phyloP scores from a whole-genome alignment of 768 basidiomycete genomes.

The Sporobolomyces roseus region DNA sequence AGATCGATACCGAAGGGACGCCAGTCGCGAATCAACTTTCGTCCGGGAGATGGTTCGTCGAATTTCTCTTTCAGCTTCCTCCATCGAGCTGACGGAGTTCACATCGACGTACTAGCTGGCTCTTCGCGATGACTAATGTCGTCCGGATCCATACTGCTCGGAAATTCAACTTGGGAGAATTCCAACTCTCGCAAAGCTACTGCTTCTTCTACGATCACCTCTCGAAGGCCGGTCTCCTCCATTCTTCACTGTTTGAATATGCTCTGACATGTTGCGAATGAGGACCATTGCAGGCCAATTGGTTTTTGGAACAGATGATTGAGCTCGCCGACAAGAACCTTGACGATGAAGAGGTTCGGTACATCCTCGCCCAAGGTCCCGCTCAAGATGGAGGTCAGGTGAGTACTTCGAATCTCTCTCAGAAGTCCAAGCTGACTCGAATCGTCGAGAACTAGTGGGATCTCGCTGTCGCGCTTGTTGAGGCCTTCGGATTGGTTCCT shows the following conservation, averaged over 20 bases:
- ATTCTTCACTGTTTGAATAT: background rate
- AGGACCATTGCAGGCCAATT: slow-evolving; percentile 82
- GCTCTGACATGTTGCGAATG: slow-evolving; percentile 62
- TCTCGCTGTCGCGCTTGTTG: slow-evolving; percentile 54
- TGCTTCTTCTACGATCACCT: slow-evolving; percentile 80
- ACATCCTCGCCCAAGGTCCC: slow-evolving; percentile 62
- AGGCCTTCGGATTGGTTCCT: slow-evolving; percentile 49
- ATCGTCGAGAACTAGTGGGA: no score
- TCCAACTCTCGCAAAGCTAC: slow-evolving; percentile 87
- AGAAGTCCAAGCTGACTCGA: no score
- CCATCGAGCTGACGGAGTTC: no score
- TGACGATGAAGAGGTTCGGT: slow-evolving; percentile 59
- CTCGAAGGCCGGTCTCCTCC: slow-evolving; percentile 7
- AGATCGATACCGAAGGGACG: slow-evolving; percentile 8
- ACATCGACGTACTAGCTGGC: slow-evolving; percentile 24
- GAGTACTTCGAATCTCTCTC: no score
- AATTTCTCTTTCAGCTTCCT: no score
- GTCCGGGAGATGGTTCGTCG: slow-evolving; percentile 27
- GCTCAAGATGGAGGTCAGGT: slow-evolving; percentile 71
- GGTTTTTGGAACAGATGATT: slow-evolving; percentile 82
- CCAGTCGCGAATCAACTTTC: slow-evolving; percentile 30
- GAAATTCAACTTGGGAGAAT: slow-evolving; percentile 74
- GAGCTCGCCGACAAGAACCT: slow-evolving; percentile 70
- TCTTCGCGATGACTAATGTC: slow-evolving; percentile 19
- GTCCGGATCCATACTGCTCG: slow-evolving; percentile 15